Percentiles rank a stretch among this genome's conserved stretches.
Conservation (phyloP, 495 filamentous ascomycete genomes). For the Poronia punctata region DNA sequence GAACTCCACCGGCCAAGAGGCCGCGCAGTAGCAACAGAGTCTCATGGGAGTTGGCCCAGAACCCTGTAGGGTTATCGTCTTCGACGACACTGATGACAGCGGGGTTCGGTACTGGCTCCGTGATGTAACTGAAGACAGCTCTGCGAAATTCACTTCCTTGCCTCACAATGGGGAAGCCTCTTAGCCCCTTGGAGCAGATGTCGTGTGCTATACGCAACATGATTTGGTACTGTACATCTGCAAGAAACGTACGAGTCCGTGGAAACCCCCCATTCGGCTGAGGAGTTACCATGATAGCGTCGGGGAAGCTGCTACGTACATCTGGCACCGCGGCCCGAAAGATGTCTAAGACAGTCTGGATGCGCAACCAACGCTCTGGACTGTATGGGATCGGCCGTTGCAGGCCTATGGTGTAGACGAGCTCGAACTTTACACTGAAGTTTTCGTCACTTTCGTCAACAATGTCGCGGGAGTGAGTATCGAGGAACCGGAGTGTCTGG, state of each 20-base stretch:
- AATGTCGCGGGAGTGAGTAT: slow-evolving; percentile 42
- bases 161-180: slow-evolving; percentile 32
- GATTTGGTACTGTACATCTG: slow-evolving; percentile 25
- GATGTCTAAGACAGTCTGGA: slow-evolving; percentile 49
- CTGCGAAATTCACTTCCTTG: slow-evolving; percentile 27
- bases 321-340: slow-evolving; percentile 23
- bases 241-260: slow-evolving; percentile 33
- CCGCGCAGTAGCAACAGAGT: slow-evolving; percentile 53
- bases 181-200: slow-evolving; percentile 32
- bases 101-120: slow-evolving; percentile 16
- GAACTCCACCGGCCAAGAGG: slow-evolving; percentile 49
- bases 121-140: slow-evolving; percentile 39
- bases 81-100: slow-evolving; percentile 32
- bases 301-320: slow-evolving; percentile 18
- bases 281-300: slow-evolving; percentile 32
- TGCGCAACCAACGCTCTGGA: slow-evolving; percentile 52
- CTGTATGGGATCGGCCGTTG: slow-evolving; percentile 48
- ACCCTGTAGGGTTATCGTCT: slow-evolving; percentile 10
- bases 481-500: slow-evolving; percentile 37
- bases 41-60: slow-evolving; percentile 29
- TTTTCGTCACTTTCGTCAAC: slow-evolving; percentile 64
- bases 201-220: slow-evolving; percentile 20
- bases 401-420: slow-evolving; percentile 62
- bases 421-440: slow-evolving; percentile 51
- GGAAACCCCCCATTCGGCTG: slow-evolving; percentile 32